Evolutionary conservation across 345 rosid species (phyloP).

Genomic region (Bretschneidera sinensis): DNA sequence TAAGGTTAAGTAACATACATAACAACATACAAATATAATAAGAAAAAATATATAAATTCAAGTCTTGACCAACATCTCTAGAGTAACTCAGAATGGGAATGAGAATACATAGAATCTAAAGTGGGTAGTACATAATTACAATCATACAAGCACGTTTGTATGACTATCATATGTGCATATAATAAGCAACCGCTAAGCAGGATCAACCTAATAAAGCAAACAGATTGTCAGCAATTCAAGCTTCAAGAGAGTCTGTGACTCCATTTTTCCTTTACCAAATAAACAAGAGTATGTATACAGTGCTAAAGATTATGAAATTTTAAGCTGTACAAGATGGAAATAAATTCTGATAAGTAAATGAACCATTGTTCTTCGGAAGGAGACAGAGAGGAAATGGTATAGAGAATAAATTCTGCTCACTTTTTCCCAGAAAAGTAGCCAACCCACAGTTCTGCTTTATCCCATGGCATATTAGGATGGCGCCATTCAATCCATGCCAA

Average conservation of each 20-base stretch:
- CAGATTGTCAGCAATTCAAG: not conserved
- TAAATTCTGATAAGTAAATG: too few relatives aligned
- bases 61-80: not conserved
- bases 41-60: not conserved
- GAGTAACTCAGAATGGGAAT: not conserved
- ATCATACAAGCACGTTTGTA: not conserved
- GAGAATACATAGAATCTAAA: not conserved
- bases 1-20: not conserved
- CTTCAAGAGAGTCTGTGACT: not conserved
- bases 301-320: not conserved
- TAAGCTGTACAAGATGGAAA: not conserved
- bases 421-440: slow-evolving; percentile 79
- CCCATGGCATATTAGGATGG: slow-evolving; percentile 98
- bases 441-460: slow-evolving; percentile 88
- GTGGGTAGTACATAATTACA: slow-evolving; percentile 2
- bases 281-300: not conserved
- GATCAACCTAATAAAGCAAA: too few relatives aligned
- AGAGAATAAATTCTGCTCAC: slow-evolving; percentile 31
- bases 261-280: not conserved
- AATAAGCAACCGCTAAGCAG: too few relatives aligned
- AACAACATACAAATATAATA: not conserved
- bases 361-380: not conserved
- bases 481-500: slow-evolving; percentile 94
- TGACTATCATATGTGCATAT: not conserved
- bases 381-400: not conserved